Evolutionary conservation across 2,329 filamentous ascomycete species (phyloP), one percentile per base, ranked within the genome.

Genomic region (Nemania bipapillata): DNA sequence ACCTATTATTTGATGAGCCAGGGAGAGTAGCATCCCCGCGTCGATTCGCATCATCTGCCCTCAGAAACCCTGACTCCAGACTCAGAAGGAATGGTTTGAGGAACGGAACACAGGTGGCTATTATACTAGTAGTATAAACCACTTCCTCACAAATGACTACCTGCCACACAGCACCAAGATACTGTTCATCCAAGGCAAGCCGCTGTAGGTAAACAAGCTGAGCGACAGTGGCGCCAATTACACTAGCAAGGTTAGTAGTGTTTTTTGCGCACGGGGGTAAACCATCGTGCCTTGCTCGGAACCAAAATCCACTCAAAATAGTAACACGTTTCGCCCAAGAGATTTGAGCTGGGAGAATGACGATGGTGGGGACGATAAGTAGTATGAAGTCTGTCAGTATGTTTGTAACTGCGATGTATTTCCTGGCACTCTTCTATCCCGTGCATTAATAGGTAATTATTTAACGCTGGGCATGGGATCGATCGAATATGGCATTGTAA

Each of bases 21-120:
- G 11, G 50, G 15, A 32, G 15, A 30, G 32, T 42, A 24, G 20
- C 26, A 24, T 56, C 53, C 26, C 11, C 9, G 2, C 53, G 30
- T 28, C 53, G 40, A 37, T 24, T 42, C 4, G 24, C n/a, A 22
- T 58, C 53, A 52, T 58, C 62, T 28, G 53, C 62, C 9, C 28
- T 30, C 7, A 64, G 53, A 52, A 57, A 64, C 4, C 62, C 53
- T 24, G 28, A 49, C 37, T 64, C 40, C 3, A 64, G 53, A 28
- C 62, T 57, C 42, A 49, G 9, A 20, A 64, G 17, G 15, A 64
- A 64, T n/a, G 53, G 62, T 55, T 64, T 64, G 2, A 64, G 28
- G 40, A 64, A 64, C 15, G 53, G 53, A 37, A 64, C 58, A 40
- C 53, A 64, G 5, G 52, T 35, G 7, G 53, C 22, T 30, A 57